Base-by-base conservation (phyloP, 1,284 basidiomycete species). In the Inonotus obliquus region DNA sequence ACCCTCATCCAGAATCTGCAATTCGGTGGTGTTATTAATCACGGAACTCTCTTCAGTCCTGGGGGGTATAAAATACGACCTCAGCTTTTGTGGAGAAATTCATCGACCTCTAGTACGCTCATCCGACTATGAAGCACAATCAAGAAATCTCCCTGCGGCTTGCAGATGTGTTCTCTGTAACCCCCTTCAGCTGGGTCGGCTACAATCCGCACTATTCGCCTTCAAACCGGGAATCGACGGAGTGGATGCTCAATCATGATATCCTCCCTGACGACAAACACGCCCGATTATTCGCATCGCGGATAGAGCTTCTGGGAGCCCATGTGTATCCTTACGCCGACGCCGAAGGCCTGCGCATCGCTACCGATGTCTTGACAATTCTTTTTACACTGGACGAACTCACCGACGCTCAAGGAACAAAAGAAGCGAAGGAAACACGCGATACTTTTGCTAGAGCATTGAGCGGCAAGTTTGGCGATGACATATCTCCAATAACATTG, bases 321-420 rank as follows among this genome's bases (percentile, higher is more conserved):
- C 54, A 54, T 35, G 52, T 35, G 2, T 54, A 47, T 29, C 49
- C 61, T 9, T 62, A 54, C 35, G 49, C 61, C 5, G 49, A 32
- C 1, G 45, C 57, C 21, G 41, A 62, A 19, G 25, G 56, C 54
- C 52, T 58, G 4, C 41, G 49, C 17, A 54, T 55, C 2, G 19
- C 38, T 37, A 53, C 39, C 27, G 56, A 62, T 38, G 52, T 44
- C 7, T 9, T 53, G 17, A 54, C 32, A 23, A 4, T 62, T 11
- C 37, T 62, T 13, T 53, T 54, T 19, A 38, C 25, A 4, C 23
- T 58, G 23, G 61, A 62, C 39, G 49, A 62, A 17, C 32, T 58
- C 17, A 62, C 44, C 6, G 56, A 62, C 38, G 61, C 7, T 2
- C 56, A 58, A 19, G 38, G 47, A 14, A 25, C n/a, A 3, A 49